Base-by-base conservation (phyloP, 768 basidiomycete genomes). In the Boletus tylopilopsis region DNA sequence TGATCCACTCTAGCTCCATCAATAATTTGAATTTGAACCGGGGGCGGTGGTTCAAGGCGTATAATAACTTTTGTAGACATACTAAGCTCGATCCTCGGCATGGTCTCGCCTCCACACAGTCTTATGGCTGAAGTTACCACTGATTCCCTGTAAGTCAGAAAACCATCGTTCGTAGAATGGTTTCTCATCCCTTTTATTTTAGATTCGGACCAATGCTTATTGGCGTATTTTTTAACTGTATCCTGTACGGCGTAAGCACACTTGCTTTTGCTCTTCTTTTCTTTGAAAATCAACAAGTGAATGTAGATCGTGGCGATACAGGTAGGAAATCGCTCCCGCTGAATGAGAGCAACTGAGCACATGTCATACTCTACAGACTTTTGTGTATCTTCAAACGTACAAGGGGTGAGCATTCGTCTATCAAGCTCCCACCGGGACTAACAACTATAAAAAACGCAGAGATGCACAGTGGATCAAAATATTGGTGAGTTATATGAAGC, bases 161-260 rank as follows among this genome's bases (percentile, higher is more conserved):
- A 2, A 22, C 19, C 25, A 18, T 18, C 10, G 16, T 44, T 5
- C 39, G 13, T 8, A 3, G 16, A 10, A 24, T 23, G 4, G 6
- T 35, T 41, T 3, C 76, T 80, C 4, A 70, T 72, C 0, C 71
- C 72, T 29, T 76, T 70, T 9, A 11, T 2, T 40, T 53, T 0
- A 67, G 72, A 0, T 81, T 67, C 29, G 62, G 67, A 2, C 58
- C 63, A 9, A 54, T 58, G 42, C 48, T 59, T 3, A 24, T 46
- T 25, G 57, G 57, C 5, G 47, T 45, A 7, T 45, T 45, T 36
- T 19, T 59, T 2, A 59, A 58, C n/a, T 46, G 37, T 15, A 51
- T 54, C 5, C 42, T 58, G 8, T 59, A 59, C 11, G 57, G 55
- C 0, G 57, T 58, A 21, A 44, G 57, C 19, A 19, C 11, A 16